phyloP scores from a whole-genome alignment of 2,329 filamentous ascomycete species.

The Cordyceps tenuipes region DNA sequence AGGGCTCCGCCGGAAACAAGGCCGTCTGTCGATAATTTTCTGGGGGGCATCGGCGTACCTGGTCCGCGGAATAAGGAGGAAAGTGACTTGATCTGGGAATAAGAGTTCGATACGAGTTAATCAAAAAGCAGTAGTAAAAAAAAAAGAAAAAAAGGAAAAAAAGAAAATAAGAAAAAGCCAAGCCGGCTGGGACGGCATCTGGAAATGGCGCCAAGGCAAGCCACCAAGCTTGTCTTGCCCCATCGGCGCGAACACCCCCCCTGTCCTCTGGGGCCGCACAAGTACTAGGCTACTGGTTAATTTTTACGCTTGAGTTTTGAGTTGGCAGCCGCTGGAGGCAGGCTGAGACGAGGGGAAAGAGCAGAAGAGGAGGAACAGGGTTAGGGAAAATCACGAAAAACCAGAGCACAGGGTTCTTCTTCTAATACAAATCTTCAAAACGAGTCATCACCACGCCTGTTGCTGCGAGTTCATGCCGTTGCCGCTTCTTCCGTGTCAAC shows the following conservation, averaged over 20 bases:
- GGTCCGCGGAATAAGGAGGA: background rate
- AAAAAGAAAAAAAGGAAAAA: background rate
- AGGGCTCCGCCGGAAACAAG: background rate
- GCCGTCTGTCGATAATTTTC: background rate
- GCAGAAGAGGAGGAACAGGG: too few relatives aligned
- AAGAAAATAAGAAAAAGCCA: constrained; percentile 17
- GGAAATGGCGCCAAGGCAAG: constrained; percentile 21
- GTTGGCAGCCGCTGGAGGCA: background rate
- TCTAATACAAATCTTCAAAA: too few relatives aligned
- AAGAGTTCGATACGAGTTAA: background rate
- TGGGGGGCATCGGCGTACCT: background rate
- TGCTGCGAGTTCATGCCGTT: background rate
- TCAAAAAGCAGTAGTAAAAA: background rate
- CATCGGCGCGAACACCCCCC: background rate
- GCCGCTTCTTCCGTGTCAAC: background rate
- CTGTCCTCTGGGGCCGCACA: background rate
- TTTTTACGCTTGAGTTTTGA: constrained; percentile 19
- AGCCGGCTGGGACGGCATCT: constrained; percentile 34
- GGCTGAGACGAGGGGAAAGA: background rate
- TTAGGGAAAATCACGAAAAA: background rate
- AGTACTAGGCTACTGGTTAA: background rate
- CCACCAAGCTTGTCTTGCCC: constrained; percentile 12
- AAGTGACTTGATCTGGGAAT: background rate
- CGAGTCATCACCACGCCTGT: accelerated
- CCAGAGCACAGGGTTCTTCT: background rate